Base-by-base conservation (phyloP, 352 stramenopile species). In the Phytophthora ohioensis region DNA sequence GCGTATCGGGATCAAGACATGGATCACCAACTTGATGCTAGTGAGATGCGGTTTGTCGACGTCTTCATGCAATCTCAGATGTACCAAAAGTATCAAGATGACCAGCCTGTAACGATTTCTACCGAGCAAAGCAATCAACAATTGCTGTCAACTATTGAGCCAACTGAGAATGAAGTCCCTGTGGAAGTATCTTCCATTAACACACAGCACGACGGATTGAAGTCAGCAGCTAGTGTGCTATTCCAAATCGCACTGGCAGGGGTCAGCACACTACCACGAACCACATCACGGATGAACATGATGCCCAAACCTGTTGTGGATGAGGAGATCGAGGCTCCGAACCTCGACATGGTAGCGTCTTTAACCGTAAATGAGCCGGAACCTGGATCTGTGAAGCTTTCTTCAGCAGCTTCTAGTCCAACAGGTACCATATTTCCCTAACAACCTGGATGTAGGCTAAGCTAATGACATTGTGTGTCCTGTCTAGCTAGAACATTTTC, bases 51-150 rank as follows among this genome's bases (percentile, higher is more conserved):
- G 8, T 80, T 88, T 4, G 56, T 79, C 8, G 57, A 69, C 8
- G 45, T 54, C 3, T 59, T 88, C 49, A 76, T 75, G 67, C 58
- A 79, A 45, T 82, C 80, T 1, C 79, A 88, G 30, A 87, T 87
- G 80, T 85, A 80, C 57, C 79, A 86, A 48, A 85, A 83, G 66
- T 85, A 87, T 42, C 67, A 69, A 52, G 80, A 87, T 34, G 80
- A 88, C 32, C 53, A 69, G 10, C 66, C 60, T 57, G 12, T 61
- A 17, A 11, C 57, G 34, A 9, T n/a, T 2, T 42, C 54, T 15
- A 48, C 7, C 2, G 59, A 77, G 7, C 27, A 51, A 57, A 60
- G 10, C 4, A 77, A 64, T 7, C 58, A 61, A 9, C 53, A 60
- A 45, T 9, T 38, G 3, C 21, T 38, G 3, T 21, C 45, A 17